phyloP scores from a whole-genome alignment of 768 basidiomycete genomes.

The Pulveroboletus sp. region DNA sequence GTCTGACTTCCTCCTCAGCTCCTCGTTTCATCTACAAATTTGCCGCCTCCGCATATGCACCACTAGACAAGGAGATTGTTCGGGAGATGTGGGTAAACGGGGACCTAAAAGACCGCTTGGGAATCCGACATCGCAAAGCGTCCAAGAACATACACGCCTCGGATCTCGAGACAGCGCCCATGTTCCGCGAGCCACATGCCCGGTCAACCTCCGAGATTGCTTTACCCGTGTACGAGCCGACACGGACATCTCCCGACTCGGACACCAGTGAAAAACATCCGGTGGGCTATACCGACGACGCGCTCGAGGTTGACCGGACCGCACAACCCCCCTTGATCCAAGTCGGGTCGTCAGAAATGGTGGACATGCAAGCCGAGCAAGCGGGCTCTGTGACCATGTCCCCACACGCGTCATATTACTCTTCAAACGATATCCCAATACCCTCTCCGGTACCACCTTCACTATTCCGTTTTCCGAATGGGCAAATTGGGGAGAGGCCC shows the following conservation, averaged over 20 bases:
- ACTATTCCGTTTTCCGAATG: constrained; percentile 43
- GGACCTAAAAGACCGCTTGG: constrained; percentile 78
- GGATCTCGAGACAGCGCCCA: constrained; percentile 64
- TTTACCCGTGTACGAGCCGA: constrained; percentile 46
- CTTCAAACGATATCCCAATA: constrained; percentile 45
- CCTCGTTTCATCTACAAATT: constrained; percentile 83
- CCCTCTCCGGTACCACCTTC: constrained; percentile 60
- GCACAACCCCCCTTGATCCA: constrained; percentile 9
- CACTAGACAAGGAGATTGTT: constrained; percentile 86
- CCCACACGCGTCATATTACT: constrained; percentile 58
- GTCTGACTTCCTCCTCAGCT: constrained; percentile 40
- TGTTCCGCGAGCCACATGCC: constrained; percentile 63
- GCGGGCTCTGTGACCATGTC: constrained; percentile 40
- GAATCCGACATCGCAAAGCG: constrained; percentile 61
- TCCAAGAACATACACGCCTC: constrained; percentile 38
- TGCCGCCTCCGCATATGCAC: constrained; percentile 64
- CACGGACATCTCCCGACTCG: constrained; percentile 29
- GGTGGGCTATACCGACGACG: neutral
- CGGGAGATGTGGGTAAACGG: constrained; percentile 90
- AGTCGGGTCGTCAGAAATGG: constrained; percentile 11
- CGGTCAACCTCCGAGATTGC: constrained; percentile 66
- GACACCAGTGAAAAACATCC: constrained; percentile 14
- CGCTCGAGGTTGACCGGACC: constrained; percentile 2
- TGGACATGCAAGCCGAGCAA: constrained; percentile 18
- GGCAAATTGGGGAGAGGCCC: constrained; percentile 41